Evolutionary conservation across 1,284 basidiomycete genomes (phyloP).

Genomic region (Rhodotorula sp.): DNA sequence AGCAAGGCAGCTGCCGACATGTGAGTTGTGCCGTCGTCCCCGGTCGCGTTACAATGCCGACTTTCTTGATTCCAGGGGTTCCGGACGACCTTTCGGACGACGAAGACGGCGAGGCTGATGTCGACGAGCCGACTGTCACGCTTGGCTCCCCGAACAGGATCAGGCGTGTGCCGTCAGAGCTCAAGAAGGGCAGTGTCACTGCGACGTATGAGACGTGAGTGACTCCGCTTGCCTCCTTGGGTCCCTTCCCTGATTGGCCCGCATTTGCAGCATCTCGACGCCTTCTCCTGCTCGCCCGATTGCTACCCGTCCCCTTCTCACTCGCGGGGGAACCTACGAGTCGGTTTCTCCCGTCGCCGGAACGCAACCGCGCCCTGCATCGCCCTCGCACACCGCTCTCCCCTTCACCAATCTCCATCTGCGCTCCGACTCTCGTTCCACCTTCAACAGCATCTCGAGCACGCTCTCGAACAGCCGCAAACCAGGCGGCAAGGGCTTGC

Average conservation of each 20-base stretch:
- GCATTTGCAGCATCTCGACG: neutral
- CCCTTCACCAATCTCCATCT: slow-evolving; percentile 17
- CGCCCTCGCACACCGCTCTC: neutral
- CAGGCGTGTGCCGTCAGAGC: neutral
- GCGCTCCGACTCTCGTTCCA: slow-evolving; percentile 21
- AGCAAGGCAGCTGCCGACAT: slow-evolving; percentile 27
- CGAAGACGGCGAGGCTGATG: slow-evolving; percentile 13
- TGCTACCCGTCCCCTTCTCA: neutral
- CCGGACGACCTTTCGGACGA: slow-evolving; percentile 6
- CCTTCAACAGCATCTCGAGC: neutral
- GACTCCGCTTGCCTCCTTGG: neutral
- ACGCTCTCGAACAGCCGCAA: neutral
- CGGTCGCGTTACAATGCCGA: neutral
- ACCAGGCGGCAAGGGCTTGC: neutral
- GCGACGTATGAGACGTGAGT: neutral
- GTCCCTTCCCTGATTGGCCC: neutral
- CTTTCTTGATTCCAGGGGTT: neutral
- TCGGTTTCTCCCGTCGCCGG: neutral
- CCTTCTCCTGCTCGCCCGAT: neutral
- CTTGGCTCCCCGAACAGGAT: slow-evolving; percentile 11
- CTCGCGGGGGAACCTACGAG: neutral
- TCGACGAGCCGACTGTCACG: slow-evolving; percentile 37
- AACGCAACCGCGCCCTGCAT: neutral
- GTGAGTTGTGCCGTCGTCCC: neutral
- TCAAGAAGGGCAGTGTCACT: neutral